phyloP scores from a whole-genome alignment of 73 alveolate species.

The Paramecium primaurelia region DNA sequence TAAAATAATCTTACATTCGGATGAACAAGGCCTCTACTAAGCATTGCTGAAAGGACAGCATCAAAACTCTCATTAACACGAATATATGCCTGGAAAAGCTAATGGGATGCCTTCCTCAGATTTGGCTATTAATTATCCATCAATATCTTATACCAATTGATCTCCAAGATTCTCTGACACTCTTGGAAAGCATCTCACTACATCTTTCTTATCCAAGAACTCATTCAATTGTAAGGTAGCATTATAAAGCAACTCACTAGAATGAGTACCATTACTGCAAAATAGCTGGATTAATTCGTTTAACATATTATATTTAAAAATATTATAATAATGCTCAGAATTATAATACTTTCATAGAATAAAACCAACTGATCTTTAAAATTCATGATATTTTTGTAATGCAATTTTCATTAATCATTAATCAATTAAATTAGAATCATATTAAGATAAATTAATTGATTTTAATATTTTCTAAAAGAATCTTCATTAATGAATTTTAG shows the following conservation, averaged over 20 bases:
- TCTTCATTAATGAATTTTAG: background rate
- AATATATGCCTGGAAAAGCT: background rate
- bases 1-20: background rate
- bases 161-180: constrained; percentile 42
- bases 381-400: background rate
- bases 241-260: constrained; percentile 2
- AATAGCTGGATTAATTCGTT: constrained; percentile 43
- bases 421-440: background rate
- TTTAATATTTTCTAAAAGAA: background rate
- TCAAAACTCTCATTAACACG: constrained; percentile 23
- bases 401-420: background rate
- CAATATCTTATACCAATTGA: background rate
- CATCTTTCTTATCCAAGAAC: background rate
- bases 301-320: constrained; percentile 12
- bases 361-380: background rate
- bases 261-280: background rate
- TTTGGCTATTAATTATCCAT: background rate
- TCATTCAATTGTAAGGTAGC: background rate
- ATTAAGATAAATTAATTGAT: background rate
- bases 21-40: background rate
- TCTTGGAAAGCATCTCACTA: background rate
- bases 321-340: background rate
- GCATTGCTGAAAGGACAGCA: background rate
- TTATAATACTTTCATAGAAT: background rate
- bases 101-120: constrained; percentile 6